phyloP scores from a whole-genome alignment of 2,329 filamentous ascomycete genomes.

The Rhynchosporium agropyri region DNA sequence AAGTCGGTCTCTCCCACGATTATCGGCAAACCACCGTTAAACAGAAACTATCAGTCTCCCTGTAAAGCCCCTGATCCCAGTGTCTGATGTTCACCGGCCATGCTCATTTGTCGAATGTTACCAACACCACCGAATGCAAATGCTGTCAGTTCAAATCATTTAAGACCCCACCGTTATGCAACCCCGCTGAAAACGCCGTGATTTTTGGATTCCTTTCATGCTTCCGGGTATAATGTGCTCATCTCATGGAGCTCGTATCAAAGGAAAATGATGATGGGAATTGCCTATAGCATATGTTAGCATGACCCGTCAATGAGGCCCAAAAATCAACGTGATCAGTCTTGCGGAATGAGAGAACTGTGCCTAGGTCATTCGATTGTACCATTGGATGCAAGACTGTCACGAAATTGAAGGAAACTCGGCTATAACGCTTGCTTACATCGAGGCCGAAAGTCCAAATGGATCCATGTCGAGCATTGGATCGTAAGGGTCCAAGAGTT shows the following conservation, averaged over 20 bases:
- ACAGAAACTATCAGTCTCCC: background rate
- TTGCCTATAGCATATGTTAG: conserved; percentile 58
- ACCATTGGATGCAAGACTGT: background rate
- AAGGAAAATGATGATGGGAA: conserved; percentile 85
- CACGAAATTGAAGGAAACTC: background rate
- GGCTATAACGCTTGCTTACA: background rate
- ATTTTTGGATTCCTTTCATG: conserved; percentile 20
- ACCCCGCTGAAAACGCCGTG: conserved; percentile 19
- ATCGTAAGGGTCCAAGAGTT: conserved; percentile 72
- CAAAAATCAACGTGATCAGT: background rate
- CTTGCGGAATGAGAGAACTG: background rate
- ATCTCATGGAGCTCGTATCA: conserved; percentile 49
- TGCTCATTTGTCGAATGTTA: conserved; percentile 7
- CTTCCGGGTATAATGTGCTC: conserved; percentile 40
- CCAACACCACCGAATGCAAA: conserved; percentile 16
- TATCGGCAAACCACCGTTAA: background rate
- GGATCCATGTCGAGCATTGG: conserved; percentile 90
- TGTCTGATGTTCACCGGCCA: conserved; percentile 10
- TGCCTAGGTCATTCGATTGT: background rate
- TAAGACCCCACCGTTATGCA: conserved; percentile 5
- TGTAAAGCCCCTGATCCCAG: background rate
- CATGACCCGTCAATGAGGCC: background rate
- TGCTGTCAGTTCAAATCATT: background rate
- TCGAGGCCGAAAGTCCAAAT: conserved; percentile 89
- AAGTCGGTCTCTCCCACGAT: background rate